Conservation (phyloP, 139 green algal species). For the Astrephomene gubernaculifera region DNA sequence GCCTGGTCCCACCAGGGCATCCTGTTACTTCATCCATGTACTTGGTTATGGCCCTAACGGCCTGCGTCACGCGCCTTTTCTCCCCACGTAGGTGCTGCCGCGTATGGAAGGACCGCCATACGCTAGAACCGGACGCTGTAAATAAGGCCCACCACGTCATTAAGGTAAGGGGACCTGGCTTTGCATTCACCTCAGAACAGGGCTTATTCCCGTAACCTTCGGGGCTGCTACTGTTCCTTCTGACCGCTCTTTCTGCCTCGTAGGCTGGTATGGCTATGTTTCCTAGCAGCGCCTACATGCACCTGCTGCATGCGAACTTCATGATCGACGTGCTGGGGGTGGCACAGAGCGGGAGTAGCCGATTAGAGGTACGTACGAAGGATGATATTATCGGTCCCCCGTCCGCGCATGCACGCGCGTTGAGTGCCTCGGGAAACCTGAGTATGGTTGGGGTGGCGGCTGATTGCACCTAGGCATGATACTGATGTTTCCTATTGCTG, state of each 20-base stretch:
- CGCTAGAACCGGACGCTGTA: not conserved
- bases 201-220: not conserved
- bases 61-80: not conserved
- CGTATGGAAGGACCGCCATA: not conserved
- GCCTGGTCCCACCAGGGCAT: not conserved
- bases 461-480: not conserved
- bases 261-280: conserved; percentile 47
- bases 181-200: not conserved
- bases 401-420: too few species aligned
- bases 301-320: conserved; percentile 41
- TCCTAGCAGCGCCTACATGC: conserved; percentile 29
- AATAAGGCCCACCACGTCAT: not conserved
- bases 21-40: not conserved
- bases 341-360: not conserved
- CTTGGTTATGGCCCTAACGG: not conserved
- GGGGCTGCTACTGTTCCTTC: not conserved
- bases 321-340: conserved; percentile 26
- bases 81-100: too few species aligned
- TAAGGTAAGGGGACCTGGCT: not conserved
- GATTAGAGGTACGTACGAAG: conserved; percentile 39
- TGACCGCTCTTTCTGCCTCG: not conserved
- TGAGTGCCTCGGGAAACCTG: conserved; percentile 18
- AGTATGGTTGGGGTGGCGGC: not conserved
- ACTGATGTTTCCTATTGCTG: too few species aligned
- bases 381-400: too few species aligned